phyloP scores from a whole-genome alignment of 2,329 filamentous ascomycete genomes.

The Fusarium cyanostomum region DNA sequence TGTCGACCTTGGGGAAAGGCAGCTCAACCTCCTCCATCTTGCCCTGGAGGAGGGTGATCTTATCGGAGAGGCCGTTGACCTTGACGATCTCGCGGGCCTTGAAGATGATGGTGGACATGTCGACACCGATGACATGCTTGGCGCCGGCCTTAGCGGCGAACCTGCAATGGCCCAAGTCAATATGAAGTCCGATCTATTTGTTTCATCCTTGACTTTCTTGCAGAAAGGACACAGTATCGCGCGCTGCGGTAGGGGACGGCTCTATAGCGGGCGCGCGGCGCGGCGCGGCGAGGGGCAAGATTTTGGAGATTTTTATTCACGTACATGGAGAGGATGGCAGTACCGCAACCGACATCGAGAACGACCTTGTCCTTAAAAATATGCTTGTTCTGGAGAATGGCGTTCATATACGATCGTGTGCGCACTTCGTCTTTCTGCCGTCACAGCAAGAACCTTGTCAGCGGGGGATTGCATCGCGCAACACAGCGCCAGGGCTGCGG shows the following conservation, averaged over 20 bases:
- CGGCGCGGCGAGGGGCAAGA: constrained; percentile 23
- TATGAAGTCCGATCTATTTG: constrained; percentile 6
- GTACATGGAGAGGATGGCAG: constrained; percentile 98
- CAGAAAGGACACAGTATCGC: not conserved
- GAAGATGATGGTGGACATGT: constrained; percentile 99
- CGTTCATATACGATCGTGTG: constrained; percentile 94
- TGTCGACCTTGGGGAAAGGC: constrained; percentile 95
- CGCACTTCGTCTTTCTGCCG: constrained; percentile 96
- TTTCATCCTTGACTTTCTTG: not conserved
- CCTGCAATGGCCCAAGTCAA: constrained; percentile 61
- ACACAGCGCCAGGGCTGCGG: constrained; percentile 17
- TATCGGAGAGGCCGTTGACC: constrained; percentile 89
- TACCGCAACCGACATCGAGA: constrained; percentile 97
- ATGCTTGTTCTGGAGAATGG: constrained; percentile 96
- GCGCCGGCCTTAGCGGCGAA: constrained; percentile 96
- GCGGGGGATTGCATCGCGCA: constrained; percentile 25
- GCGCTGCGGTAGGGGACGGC: constrained; percentile 1
- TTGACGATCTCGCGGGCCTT: constrained; percentile 96
- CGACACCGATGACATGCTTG: constrained; percentile 98
- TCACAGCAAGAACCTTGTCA: constrained; percentile 30
- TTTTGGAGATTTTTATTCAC: constrained; percentile 44
- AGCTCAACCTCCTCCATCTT: constrained; percentile 99
- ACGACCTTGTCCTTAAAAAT: constrained; percentile 86
- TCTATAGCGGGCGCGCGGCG: constrained; percentile 29
- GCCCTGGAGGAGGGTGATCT: constrained; percentile 97